Evolutionary conservation across 352 stramenopile genomes (phyloP), one percentile per base, ranked within the genome.

Genomic region (Pythium oligandrum): DNA sequence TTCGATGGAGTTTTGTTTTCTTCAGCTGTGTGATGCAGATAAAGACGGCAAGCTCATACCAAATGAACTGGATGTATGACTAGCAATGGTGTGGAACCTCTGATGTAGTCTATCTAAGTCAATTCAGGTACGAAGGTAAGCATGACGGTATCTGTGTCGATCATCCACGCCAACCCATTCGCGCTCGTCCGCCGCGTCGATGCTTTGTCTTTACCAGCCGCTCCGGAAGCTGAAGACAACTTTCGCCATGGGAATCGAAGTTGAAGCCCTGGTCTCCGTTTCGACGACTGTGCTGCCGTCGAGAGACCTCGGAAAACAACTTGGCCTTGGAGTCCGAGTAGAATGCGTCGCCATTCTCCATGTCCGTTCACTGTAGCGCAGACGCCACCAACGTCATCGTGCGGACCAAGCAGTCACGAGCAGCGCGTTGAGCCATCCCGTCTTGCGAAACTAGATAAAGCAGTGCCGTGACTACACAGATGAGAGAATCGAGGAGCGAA

Each of bases 281-380:
- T 48, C 7, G 8, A 31, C 43, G 8, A 30, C 43, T 48, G 43
- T 30, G 43, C 43, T 6, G 43, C 43, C 38, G 38, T 42, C 38
- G 38, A 42, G 8, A 48, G 43, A 30, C 43, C 8, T 48, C 43
- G 17, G 26, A 48, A n/a, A 48, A 48, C 8, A 48, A 30, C 43
- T 30, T 9, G 8, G 26, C 43, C 8, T 48, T 48, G 8, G 43
- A 48, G 43, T 48, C 43, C 8, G 43, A 48, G 43, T 9, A 9
- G 6, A 48, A 30, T n/a, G 43, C 43, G 8, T 9, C 8, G 43
- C 6, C 43, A n/a, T 9, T 30, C 43, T 9, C 43, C 17, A n/a
- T 6, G 8, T 48, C 8, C 7, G 7, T 6, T n/a, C 7, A 6
- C 17, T 9, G 43, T 48, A 48, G 17, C n/a, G n/a, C n/a, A n/a